These are phyloP conservation scores for Athelia sp. DNA, from an alignment of 1,284 basidiomycete genomes.

Conservation along the genomic window DNA sequence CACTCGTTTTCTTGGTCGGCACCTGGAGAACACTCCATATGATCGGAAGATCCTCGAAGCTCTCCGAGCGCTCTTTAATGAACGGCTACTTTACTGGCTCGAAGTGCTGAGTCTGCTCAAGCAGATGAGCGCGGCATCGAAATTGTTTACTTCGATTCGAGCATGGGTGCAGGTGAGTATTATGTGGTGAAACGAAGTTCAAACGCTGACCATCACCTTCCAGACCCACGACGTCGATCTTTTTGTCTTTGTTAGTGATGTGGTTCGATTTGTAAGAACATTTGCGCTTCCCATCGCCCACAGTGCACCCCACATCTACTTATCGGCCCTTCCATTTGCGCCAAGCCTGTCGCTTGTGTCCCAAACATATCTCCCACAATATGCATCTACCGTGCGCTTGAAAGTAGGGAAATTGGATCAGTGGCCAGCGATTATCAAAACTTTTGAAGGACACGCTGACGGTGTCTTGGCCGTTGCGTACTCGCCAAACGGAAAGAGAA, in stretches of 20 bases:
- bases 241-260: not conserved
- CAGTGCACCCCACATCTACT: not conserved
- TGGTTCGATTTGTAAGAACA: not conserved
- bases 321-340: not conserved
- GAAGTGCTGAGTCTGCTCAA: not conserved
- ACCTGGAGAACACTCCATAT: not conserved
- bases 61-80: not conserved
- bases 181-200: not conserved
- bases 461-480: conserved; percentile 10
- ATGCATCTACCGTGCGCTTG: not conserved
- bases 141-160: not conserved
- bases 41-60: not conserved
- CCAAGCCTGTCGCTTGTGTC: not conserved
- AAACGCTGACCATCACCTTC: not conserved
- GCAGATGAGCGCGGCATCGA: not conserved
- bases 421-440: not conserved
- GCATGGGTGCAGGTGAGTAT: not conserved
- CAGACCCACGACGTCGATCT: not conserved
- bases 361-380: not conserved
- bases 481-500: conserved; percentile 7
- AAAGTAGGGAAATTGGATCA: not conserved
- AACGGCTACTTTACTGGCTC: not conserved
- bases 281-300: not conserved
- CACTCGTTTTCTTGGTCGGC: not conserved
- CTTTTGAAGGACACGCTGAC: conserved; percentile 2